These are phyloP conservation scores for Dimocarpus longan DNA, from an alignment of 345 rosid genomes.

Conservation along the genomic window DNA sequence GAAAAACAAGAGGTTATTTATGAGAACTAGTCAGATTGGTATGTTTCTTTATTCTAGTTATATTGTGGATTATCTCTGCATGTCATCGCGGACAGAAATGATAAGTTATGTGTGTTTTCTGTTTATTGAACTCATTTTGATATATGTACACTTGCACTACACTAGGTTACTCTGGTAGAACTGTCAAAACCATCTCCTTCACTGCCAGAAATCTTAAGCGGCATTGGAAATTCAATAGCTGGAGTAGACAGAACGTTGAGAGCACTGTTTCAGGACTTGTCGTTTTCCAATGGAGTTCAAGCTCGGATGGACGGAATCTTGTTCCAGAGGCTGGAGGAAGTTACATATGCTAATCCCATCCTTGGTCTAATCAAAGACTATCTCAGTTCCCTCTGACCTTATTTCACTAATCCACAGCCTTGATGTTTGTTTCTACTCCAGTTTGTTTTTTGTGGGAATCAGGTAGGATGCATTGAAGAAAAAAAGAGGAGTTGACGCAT, in stretches of 20 bases:
- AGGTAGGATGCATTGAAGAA: background rate
- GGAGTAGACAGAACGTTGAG: conserved; percentile 70
- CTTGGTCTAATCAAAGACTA: conserved; percentile 64
- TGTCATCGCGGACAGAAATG: background rate
- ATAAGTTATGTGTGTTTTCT: background rate
- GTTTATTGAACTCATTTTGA: background rate
- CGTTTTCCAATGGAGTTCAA: conserved; percentile 64
- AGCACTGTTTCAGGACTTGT: conserved; percentile 59
- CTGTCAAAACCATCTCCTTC: conserved; percentile 76
- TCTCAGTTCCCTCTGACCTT: conserved; percentile 63
- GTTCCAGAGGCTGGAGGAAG: conserved; percentile 67
- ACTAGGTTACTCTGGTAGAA: conserved; percentile 85
- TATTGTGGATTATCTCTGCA: background rate
- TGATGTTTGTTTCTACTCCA: background rate
- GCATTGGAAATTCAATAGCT: conserved; percentile 63
- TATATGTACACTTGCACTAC: conserved; percentile 9
- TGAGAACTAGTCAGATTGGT: background rate
- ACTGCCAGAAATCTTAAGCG: conserved; percentile 70
- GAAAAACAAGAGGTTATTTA: background rate
- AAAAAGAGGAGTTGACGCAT: background rate
- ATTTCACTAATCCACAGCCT: background rate
- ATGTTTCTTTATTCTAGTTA: background rate
- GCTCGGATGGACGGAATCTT: conserved; percentile 92
- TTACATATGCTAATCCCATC: conserved; percentile 56
- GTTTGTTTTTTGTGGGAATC: background rate